Evolutionary conservation across 2,329 filamentous ascomycete species (phyloP), one percentile per base, ranked within the genome.

Genomic region (Ceratocystis cacaofunesta): DNA sequence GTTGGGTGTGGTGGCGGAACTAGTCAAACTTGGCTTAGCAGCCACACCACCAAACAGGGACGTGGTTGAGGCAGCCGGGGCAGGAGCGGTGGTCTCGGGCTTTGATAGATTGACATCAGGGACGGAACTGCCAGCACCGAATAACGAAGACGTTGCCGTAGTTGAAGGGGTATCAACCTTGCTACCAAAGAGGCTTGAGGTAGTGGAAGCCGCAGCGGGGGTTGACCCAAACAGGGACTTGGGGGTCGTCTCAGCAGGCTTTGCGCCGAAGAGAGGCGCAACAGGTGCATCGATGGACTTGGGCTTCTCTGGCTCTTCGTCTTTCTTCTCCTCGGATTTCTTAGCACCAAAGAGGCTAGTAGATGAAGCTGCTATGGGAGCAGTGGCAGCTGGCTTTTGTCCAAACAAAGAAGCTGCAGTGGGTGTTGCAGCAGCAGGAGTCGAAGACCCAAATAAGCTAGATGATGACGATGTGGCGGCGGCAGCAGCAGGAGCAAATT

Each of bases 401-500:
- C 69, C 69, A 65, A 65, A 69, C 69, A 55, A 67, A 60, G 65
- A 73, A 60, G 64, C 67, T 36, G 57, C 41, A 48, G 67, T 66
- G 32, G 58, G 36, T 15, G 36, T 41, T 72, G 67, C 77, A 76
- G 12, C 74, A 43, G 69, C 68, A 46, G 73, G 64, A 36, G 73
- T 71, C 22, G 66, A 60, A 6, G 55, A 58, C 5, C 63, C 66
- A 61, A 67, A 67, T 41, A 67, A 41, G 41, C 41, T 52, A 28
- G 63, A 43, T 7, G 36, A 41, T 41, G 36, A 41, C 10, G 36
- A 41, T 41, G 12, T 44, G 17, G 50, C 17, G 10, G 72, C 66
- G 28, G 73, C 63, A 6, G 72, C 70, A 62, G 72, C 68, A 55
- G 76, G 72, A 12, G 76, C 77, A 70, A 83, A 83, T 70, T 83